Percentiles rank a stretch among this genome's conserved stretches.
Conservation (phyloP, 306 rosid species). For the Vachellia collinsii region DNA sequence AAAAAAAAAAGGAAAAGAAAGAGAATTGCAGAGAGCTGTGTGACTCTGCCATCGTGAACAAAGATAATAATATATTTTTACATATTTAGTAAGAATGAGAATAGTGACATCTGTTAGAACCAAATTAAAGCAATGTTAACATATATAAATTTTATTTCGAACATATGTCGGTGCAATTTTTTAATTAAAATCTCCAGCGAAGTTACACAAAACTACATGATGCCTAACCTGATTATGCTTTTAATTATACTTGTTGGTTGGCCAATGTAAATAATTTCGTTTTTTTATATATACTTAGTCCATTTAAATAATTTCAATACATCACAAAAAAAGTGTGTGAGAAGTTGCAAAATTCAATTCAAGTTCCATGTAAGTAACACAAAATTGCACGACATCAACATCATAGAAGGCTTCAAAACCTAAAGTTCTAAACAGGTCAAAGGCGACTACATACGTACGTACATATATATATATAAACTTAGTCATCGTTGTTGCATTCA, state of each 20-base stretch:
- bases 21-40: too few relatives aligned
- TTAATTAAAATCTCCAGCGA: background rate
- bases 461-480: background rate
- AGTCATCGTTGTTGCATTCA: background rate
- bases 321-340: background rate
- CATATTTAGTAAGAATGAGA: too few relatives aligned
- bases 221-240: background rate
- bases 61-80: too few relatives aligned
- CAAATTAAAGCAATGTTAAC: background rate
- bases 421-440: conserved; percentile 7
- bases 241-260: background rate
- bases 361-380: background rate
- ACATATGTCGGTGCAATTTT: background rate
- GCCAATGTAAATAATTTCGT: background rate
- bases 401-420: background rate
- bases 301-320: background rate
- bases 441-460: background rate
- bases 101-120: too few relatives aligned
- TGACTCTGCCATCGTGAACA: too few relatives aligned
- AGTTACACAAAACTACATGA: background rate
- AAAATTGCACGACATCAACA: background rate
- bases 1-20: too few relatives aligned
- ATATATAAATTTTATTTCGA: background rate
- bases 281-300: too few relatives aligned
- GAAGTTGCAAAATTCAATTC: background rate